phyloP scores from a whole-genome alignment of 2,329 filamentous ascomycete species.

The Claviceps paspali region DNA sequence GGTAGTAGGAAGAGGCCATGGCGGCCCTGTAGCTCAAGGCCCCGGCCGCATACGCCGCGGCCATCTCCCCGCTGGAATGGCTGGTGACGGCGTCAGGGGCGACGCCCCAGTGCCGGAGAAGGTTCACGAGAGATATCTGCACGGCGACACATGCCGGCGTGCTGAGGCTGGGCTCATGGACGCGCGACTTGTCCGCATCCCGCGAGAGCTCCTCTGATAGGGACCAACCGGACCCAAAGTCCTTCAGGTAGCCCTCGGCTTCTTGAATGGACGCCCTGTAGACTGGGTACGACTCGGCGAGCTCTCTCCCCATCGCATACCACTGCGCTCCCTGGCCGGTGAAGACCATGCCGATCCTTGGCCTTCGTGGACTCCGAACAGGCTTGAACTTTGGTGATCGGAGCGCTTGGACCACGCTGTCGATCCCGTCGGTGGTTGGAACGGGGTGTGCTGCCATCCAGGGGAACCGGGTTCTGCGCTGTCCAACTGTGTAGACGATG shows the following conservation, averaged over 20 bases:
- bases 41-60: slow-evolving; percentile 17
- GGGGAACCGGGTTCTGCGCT: too few relatives aligned
- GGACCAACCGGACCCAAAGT: neutral
- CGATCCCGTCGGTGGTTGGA: too few relatives aligned
- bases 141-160: slow-evolving; percentile 19
- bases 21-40: slow-evolving; percentile 10
- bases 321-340: slow-evolving; percentile 20
- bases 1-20: too few relatives aligned
- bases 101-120: slow-evolving; percentile 14
- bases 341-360: slow-evolving; percentile 13
- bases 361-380: too few relatives aligned
- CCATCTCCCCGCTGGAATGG: slow-evolving; percentile 21
- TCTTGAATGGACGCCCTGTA: too few relatives aligned
- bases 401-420: too few relatives aligned
- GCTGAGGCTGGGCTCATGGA: neutral
- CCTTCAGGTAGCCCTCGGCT: too few relatives aligned
- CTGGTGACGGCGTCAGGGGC: slow-evolving; percentile 12
- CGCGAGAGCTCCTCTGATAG: neutral
- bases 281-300: too few relatives aligned
- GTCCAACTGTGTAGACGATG: too few relatives aligned
- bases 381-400: too few relatives aligned
- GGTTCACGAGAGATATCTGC: slow-evolving; percentile 20
- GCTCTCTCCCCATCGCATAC: slow-evolving; percentile 7
- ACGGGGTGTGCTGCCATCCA: too few relatives aligned
- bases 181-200: neutral